phyloP scores from a whole-genome alignment of 805 yeast genomes.

The Kodamaea hsintzibuensis region DNA sequence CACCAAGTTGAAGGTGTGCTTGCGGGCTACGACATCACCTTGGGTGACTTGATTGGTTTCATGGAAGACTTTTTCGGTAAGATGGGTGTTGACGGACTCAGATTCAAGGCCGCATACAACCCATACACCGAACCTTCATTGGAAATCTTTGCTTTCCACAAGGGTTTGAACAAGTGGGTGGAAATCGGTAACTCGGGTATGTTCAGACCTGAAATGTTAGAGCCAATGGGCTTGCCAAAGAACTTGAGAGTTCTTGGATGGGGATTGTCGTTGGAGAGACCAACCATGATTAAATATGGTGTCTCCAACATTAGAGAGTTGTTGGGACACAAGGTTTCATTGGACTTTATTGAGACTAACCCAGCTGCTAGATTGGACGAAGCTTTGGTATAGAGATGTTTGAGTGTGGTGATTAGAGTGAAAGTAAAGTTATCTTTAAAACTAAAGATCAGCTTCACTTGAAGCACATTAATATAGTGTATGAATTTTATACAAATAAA shows the following conservation, averaged over 20 bases:
- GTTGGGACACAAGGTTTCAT: slow-evolving; percentile 93
- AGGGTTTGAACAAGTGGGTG: slow-evolving; percentile 94
- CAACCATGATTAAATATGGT: slow-evolving; percentile 98
- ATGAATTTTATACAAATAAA: too few relatives aligned
- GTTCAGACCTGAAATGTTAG: slow-evolving; percentile 99
- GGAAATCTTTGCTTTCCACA: slow-evolving; percentile 97
- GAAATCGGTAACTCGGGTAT: slow-evolving; percentile 99
- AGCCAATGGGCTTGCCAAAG: slow-evolving; percentile 96
- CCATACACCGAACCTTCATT: slow-evolving; percentile 99
- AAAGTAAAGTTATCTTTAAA: too few relatives aligned
- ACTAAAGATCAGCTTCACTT: not conserved
- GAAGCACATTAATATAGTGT: too few relatives aligned
- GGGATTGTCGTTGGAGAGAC: slow-evolving; percentile 97
- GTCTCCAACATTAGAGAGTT: slow-evolving; percentile 95
- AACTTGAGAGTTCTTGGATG: slow-evolving; percentile 93
- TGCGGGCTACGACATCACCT: slow-evolving; percentile 91
- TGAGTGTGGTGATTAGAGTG: not conserved
- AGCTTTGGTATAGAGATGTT: slow-evolving; percentile 29
- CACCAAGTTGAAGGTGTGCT: slow-evolving; percentile 99
- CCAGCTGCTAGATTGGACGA: slow-evolving; percentile 96
- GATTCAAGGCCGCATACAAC: slow-evolving; percentile 98
- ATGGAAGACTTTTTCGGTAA: slow-evolving; percentile 95
- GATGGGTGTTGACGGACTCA: slow-evolving; percentile 94
- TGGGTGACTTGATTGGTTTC: slow-evolving; percentile 96
- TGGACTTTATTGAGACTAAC: slow-evolving; percentile 91